Evolutionary conservation across 2,329 filamentous ascomycete species (phyloP).

Genomic region (Trichophyton schoenleinii): DNA sequence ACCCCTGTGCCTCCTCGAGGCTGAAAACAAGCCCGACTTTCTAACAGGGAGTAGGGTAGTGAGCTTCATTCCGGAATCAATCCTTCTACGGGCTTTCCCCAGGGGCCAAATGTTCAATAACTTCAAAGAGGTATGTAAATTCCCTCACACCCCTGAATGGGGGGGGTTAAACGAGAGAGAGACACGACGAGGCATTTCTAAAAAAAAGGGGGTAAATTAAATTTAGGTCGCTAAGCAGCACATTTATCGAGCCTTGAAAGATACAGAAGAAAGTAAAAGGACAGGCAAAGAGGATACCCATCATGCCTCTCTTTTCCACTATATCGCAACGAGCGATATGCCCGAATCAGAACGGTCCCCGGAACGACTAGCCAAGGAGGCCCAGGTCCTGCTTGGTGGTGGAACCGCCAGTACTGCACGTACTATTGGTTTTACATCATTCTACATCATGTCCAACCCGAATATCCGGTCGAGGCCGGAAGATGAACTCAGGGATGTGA

Average conservation of each 20-base stretch:
- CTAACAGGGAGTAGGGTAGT: not conserved
- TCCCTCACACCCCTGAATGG: not conserved
- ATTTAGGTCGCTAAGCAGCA: not conserved
- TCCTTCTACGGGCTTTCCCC: not conserved
- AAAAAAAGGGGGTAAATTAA: not conserved
- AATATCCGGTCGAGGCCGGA: constrained; percentile 8
- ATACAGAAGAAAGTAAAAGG: not conserved
- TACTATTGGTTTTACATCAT: constrained; percentile 16
- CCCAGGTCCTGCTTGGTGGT: constrained; percentile 20
- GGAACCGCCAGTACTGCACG: constrained; percentile 24
- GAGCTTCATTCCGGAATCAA: constrained; percentile 1
- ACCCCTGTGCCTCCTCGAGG: not conserved
- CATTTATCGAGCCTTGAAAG: not conserved
- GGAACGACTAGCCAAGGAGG: constrained; percentile 22
- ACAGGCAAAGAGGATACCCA: constrained; percentile 1
- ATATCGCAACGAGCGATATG: constrained; percentile 11
- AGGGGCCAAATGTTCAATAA: constrained; percentile 6
- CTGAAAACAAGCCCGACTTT: not conserved
- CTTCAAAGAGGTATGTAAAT: constrained; percentile 1
- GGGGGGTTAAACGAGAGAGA: not conserved
- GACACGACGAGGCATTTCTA: not conserved
- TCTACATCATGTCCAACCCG: constrained; percentile 7
- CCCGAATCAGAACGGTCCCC: constrained; percentile 18
- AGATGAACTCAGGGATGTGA: constrained; percentile 14
- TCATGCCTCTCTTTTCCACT: constrained; percentile 9